These are phyloP conservation scores for Kondoa subrosea DNA, from an alignment of 768 basidiomycete genomes.

Conservation along the genomic window DNA sequence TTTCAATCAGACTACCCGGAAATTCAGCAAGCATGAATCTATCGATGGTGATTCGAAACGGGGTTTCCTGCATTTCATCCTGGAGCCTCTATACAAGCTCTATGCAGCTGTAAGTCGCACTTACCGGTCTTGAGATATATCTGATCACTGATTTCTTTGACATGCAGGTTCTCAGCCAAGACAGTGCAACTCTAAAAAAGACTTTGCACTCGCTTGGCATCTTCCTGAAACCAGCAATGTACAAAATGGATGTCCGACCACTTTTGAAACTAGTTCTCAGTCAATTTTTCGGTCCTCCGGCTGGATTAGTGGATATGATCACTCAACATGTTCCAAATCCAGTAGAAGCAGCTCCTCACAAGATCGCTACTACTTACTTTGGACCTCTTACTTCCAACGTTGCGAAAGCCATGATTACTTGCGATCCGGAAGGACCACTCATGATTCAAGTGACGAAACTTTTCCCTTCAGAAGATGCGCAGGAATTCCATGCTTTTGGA, in stretches of 20 bases:
- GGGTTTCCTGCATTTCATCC: conserved; percentile 85
- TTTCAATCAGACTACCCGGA: conserved; percentile 64
- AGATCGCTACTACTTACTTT: conserved; percentile 59
- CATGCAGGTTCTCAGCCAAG: conserved; percentile 69
- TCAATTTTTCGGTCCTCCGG: conserved; percentile 70
- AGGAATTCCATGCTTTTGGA: conserved; percentile 89
- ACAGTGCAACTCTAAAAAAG: conserved; percentile 65
- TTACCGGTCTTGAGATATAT: not conserved
- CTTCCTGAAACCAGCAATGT: conserved; percentile 74
- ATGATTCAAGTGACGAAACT: conserved; percentile 88
- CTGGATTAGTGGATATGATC: conserved; percentile 83
- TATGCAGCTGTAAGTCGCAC: conserved; percentile 45
- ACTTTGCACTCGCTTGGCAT: conserved; percentile 67
- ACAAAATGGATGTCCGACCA: conserved; percentile 96
- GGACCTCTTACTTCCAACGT: conserved; percentile 71
- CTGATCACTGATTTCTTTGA: not conserved
- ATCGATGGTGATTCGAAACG: conserved; percentile 45
- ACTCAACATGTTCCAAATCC: conserved; percentile 69
- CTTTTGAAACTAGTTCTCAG: conserved; percentile 79
- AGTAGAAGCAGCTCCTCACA: conserved; percentile 30
- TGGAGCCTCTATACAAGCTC: conserved; percentile 91
- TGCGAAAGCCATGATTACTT: conserved; percentile 60
- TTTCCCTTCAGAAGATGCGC: conserved; percentile 90
- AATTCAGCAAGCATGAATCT: conserved; percentile 78
- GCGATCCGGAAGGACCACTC: conserved; percentile 66